Percentiles rank a stretch among this genome's conserved stretches.
phyloP scores from a whole-genome alignment of 2,329 filamentous ascomycete genomes.

The Colletotrichum horii region DNA sequence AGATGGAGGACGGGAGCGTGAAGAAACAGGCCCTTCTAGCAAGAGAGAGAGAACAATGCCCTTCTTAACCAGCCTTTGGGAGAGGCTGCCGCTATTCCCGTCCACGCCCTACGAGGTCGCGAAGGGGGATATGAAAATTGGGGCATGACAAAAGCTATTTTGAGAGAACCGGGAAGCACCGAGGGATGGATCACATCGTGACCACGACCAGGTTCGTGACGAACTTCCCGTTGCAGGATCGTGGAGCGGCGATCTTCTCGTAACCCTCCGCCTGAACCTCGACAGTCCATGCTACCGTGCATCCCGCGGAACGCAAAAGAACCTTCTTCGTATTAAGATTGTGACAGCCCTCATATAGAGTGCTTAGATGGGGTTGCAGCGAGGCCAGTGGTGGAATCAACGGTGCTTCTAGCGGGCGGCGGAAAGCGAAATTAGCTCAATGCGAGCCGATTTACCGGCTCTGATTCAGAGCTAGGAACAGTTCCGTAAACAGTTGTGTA shows the following conservation, averaged over 20 bases:
- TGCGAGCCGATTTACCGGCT: background rate
- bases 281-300: background rate
- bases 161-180: background rate
- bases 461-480: background rate
- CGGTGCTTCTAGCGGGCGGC: background rate
- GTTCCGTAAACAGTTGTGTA: background rate
- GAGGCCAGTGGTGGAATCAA: background rate
- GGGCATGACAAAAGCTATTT: background rate
- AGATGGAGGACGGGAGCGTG: background rate
- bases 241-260: background rate
- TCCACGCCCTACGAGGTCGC: background rate
- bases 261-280: background rate
- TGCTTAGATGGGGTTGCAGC: background rate
- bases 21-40: background rate
- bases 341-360: background rate
- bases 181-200: background rate
- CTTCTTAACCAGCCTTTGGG: background rate
- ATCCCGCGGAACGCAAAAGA: background rate
- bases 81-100: background rate
- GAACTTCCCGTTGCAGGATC: background rate
- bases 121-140: background rate
- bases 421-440: background rate
- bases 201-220: background rate
- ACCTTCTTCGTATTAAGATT: conserved; percentile 12
- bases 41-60: background rate